Conservation (phyloP, 2,329 filamentous ascomycete genomes). For the Pseudocercospora fuligena region DNA sequence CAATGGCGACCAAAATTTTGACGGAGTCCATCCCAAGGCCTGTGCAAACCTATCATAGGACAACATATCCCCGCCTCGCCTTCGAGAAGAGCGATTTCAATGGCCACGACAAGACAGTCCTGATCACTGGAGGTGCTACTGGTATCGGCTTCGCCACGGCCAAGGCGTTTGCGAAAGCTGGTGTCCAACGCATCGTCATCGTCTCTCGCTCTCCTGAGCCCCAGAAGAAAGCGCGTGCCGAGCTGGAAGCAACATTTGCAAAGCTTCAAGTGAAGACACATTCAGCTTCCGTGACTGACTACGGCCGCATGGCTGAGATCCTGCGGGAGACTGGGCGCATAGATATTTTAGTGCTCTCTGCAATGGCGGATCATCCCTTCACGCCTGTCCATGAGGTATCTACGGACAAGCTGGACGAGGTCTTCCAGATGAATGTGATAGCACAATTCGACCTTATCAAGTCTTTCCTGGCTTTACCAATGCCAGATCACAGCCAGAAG, state of each 20-base stretch:
- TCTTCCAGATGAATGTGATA: constrained; percentile 42
- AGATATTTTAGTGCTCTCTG: constrained; percentile 50
- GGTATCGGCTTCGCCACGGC: constrained; percentile 35
- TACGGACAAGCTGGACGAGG: constrained; percentile 41
- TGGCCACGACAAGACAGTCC: constrained; percentile 32
- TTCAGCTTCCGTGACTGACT: constrained; percentile 35
- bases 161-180: constrained; percentile 33
- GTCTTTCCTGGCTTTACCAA: constrained; percentile 43
- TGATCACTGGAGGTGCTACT: constrained; percentile 35
- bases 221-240: constrained; percentile 44
- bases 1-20: not conserved
- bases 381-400: constrained; percentile 39
- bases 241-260: constrained; percentile 42
- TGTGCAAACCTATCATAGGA: constrained; percentile 32
- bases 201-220: constrained; percentile 36
- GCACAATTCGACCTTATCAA: constrained; percentile 42
- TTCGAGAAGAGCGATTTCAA: constrained; percentile 27
- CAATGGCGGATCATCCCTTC: constrained; percentile 40
- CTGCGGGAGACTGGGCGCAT: constrained; percentile 41
- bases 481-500: constrained; percentile 11
- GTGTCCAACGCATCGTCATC: constrained; percentile 30
- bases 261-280: constrained; percentile 42
- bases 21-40: constrained; percentile 14
- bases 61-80: constrained; percentile 32
- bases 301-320: constrained; percentile 35